Conservation (phyloP, 495 filamentous ascomycete genomes). For the Friedmanniomyces simplex region DNA sequence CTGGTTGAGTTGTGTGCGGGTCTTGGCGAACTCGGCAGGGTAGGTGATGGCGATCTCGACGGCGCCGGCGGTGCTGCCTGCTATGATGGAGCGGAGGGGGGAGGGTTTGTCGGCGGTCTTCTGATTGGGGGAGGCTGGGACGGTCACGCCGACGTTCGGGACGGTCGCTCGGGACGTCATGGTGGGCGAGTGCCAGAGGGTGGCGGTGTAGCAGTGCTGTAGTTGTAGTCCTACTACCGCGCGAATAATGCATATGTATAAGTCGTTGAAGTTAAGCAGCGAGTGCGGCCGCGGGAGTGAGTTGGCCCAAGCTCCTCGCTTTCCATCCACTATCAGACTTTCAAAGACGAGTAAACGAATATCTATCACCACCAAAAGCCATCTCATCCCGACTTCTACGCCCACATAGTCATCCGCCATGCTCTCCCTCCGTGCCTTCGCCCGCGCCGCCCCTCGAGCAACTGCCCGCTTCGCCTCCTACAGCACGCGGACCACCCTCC, state of each 20-base stretch:
- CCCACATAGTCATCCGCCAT: constrained; percentile 6
- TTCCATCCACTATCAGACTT: not conserved
- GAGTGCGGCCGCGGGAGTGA: not conserved
- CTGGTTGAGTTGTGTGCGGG: constrained; percentile 84
- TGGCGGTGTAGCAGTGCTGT: not conserved
- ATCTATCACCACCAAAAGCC: not conserved
- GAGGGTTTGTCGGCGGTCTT: constrained; percentile 46
- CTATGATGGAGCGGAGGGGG: constrained; percentile 72
- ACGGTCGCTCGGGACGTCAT: constrained; percentile 3
- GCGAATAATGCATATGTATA: too few relatives aligned
- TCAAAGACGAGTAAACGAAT: not conserved
- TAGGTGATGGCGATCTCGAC: constrained; percentile 98
- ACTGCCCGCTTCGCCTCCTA: constrained; percentile 9
- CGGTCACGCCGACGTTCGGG: not conserved
- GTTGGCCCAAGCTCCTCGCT: not conserved
- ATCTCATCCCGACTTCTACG: not conserved
- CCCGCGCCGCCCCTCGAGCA: constrained; percentile 16
- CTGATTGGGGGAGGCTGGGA: not conserved
- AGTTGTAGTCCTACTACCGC: too few relatives aligned
- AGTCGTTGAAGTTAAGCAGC: not conserved
- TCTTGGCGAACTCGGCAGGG: constrained; percentile 97
- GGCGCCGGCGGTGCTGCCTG: constrained; percentile 81
- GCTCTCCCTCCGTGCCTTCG: constrained; percentile 15
- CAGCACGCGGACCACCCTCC: constrained; percentile 3
- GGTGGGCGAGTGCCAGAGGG: not conserved